These are phyloP conservation scores for Chenopodium suecicum DNA, from an alignment of 148 eudicot species.

Conservation along the genomic window DNA sequence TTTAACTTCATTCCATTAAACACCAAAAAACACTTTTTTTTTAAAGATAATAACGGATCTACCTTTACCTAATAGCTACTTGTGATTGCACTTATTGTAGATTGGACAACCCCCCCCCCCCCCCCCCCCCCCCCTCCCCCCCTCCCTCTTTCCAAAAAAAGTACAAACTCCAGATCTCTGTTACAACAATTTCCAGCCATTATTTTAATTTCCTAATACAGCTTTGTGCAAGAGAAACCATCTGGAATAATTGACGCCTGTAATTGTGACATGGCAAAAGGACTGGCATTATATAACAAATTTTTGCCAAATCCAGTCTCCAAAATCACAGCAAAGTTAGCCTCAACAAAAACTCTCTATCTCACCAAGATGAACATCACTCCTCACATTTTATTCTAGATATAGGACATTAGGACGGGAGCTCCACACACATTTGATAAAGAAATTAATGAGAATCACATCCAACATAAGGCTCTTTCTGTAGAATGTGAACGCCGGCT, in stretches of 20 bases:
- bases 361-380: not conserved
- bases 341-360: not conserved
- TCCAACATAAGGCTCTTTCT: not conserved
- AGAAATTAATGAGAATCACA: not conserved
- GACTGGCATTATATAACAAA: not conserved
- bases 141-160: not conserved
- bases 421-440: too few relatives aligned
- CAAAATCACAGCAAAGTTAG: not conserved
- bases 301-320: not conserved
- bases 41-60: not conserved
- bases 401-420: not conserved
- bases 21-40: not conserved
- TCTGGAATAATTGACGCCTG: not conserved
- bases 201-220: not conserved
- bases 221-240: not conserved
- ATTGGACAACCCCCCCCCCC: not conserved
- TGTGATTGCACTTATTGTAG: not conserved
- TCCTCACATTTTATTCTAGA: not conserved
- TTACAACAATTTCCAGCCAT: not conserved
- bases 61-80: not conserved
- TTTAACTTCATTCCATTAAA: not conserved
- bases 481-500: not conserved
- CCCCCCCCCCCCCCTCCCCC: not conserved
- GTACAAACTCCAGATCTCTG: not conserved
- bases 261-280: not conserved